Evolutionary conservation across 1,284 basidiomycete species (phyloP).

Genomic region (Sparassis latifolia): DNA sequence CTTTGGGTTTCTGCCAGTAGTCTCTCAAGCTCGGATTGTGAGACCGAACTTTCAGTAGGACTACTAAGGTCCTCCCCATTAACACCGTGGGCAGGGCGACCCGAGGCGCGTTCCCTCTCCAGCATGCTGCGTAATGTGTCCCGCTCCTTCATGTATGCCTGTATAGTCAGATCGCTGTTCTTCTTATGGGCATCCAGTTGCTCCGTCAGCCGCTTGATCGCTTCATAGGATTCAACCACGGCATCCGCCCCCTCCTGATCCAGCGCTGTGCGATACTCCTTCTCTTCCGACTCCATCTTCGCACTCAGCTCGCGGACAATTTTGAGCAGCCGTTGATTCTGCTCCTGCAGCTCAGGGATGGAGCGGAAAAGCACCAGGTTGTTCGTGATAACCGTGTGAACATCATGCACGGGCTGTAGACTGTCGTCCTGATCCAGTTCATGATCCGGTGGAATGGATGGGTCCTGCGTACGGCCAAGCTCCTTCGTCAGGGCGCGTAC

Average conservation of each 20-base stretch:
- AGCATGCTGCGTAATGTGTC: slow-evolving; percentile 83
- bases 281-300: slow-evolving; percentile 75
- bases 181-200: slow-evolving; percentile 70
- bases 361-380: slow-evolving; percentile 86
- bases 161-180: slow-evolving; percentile 63
- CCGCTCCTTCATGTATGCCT: slow-evolving; percentile 80
- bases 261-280: slow-evolving; percentile 55
- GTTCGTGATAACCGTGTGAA: slow-evolving; percentile 81
- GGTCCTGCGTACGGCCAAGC: slow-evolving; percentile 76
- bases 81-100: slow-evolving; percentile 5
- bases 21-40: slow-evolving; percentile 32
- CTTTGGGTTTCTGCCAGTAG: slow-evolving; percentile 69
- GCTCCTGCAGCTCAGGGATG: slow-evolving; percentile 76
- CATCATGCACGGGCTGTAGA: slow-evolving; percentile 42
- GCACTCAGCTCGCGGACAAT: slow-evolving; percentile 76
- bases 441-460: slow-evolving; percentile 68
- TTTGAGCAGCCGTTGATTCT: slow-evolving; percentile 85
- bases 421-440: slow-evolving; percentile 50
- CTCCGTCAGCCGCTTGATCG: slow-evolving; percentile 73
- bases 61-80: slow-evolving; percentile 26
- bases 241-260: slow-evolving; percentile 76
- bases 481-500: slow-evolving; percentile 77
- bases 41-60: slow-evolving; percentile 17
- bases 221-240: slow-evolving; percentile 80
- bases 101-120: slow-evolving; percentile 31